Percentiles rank a stretch among this genome's conserved stretches.
These are phyloP conservation scores for Corrigiola litoralis DNA, from an alignment of 179 eudicot species.

Conservation along the genomic window DNA sequence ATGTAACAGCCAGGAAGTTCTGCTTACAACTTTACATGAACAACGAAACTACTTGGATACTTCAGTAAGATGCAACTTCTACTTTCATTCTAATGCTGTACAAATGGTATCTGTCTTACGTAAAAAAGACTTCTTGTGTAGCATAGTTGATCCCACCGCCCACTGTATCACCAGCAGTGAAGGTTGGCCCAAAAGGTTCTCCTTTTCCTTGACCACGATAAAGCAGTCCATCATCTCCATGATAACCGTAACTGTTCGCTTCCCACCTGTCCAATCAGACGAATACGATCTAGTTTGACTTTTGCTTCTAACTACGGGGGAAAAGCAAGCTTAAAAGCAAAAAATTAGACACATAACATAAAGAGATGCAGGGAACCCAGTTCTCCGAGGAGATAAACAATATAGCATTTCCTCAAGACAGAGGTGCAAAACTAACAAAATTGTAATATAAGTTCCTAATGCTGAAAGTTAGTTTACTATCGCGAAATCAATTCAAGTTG, in stretches of 20 bases:
- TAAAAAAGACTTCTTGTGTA: constrained; percentile 81
- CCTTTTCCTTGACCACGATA: constrained; percentile 89
- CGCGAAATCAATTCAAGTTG: too few relatives aligned
- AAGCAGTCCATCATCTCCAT: constrained; percentile 86
- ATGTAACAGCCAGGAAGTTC: neutral
- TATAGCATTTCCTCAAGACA: too few relatives aligned
- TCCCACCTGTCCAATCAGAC: constrained; percentile 63
- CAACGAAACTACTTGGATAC: constrained; percentile 12
- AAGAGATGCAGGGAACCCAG: too few relatives aligned
- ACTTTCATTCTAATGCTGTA: constrained; percentile 9
- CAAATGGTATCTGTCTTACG: constrained; percentile 45
- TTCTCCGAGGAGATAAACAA: too few relatives aligned
- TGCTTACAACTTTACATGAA: constrained; percentile 7
- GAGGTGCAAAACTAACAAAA: too few relatives aligned
- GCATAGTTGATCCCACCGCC: constrained; percentile 93
- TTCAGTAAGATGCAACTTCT: constrained; percentile 16
- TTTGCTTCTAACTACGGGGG: neutral
- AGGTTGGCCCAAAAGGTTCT: constrained; percentile 77
- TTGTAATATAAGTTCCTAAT: too few relatives aligned
- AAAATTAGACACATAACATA: too few relatives aligned
- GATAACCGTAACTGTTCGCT: constrained; percentile 90
- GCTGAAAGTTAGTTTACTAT: too few relatives aligned
- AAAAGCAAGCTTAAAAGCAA: too few relatives aligned
- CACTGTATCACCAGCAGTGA: constrained; percentile 71
- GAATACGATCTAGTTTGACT: neutral